These are phyloP conservation scores for Silene latifolia DNA, from an alignment of 148 eudicot genomes.

Conservation along the genomic window DNA sequence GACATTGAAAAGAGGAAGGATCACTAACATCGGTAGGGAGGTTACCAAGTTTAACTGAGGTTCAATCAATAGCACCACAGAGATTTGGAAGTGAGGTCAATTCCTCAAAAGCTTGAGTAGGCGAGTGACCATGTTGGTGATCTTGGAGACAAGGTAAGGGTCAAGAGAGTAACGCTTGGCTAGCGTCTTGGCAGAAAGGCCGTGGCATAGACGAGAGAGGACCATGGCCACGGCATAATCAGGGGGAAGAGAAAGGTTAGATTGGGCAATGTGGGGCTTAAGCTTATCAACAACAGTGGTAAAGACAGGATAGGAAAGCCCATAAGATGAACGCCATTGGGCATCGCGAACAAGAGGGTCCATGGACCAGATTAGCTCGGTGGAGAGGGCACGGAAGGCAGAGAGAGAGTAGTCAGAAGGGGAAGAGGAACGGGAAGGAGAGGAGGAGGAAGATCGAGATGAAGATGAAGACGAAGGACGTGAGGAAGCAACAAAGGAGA, in stretches of 20 bases:
- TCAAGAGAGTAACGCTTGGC: conserved; percentile 70
- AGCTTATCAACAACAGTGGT: conserved; percentile 77
- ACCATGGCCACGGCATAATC: conserved; percentile 97
- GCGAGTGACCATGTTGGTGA: conserved; percentile 93
- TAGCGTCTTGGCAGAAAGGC: conserved; percentile 52
- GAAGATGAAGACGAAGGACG: conserved; percentile 22
- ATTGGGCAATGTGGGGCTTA: conserved; percentile 64
- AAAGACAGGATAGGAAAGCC: conserved; percentile 83
- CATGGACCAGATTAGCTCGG: conserved; percentile 85
- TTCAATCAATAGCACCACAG: conserved; percentile 73
- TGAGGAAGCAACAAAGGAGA: conserved; percentile 57
- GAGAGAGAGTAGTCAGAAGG: conserved; percentile 59
- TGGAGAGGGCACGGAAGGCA: conserved; percentile 82
- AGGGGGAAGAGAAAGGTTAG: conserved; percentile 78
- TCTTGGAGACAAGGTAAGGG: conserved; percentile 81
- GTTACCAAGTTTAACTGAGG: conserved; percentile 38
- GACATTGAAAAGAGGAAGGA: conserved; percentile 35
- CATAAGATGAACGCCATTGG: conserved; percentile 72
- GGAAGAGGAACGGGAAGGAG: conserved; percentile 31
- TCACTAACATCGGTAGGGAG: conserved; percentile 35
- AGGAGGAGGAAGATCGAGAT: conserved; percentile 24
- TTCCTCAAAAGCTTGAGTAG: conserved; percentile 64
- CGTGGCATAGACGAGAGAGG: conserved; percentile 66
- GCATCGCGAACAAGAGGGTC: conserved; percentile 76
- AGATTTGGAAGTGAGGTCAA: conserved; percentile 63